A percentile compares a stretch with the other conserved stretches of the same genome.
phyloP scores from a whole-genome alignment of 2,329 filamentous ascomycete species.

The Anthostomella pinea region DNA sequence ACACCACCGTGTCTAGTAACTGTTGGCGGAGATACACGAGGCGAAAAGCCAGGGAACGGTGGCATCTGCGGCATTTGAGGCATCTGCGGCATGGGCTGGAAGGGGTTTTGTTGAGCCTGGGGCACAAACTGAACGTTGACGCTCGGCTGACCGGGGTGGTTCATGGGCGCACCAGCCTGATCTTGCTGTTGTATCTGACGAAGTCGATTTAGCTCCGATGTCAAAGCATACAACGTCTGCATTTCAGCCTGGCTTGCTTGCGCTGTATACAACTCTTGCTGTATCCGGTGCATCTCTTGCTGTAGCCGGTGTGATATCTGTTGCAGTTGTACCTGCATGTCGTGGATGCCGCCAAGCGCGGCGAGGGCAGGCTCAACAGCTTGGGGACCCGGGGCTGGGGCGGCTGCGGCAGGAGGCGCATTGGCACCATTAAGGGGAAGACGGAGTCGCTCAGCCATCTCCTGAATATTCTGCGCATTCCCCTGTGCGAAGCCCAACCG shows the following conservation, averaged over 20 bases:
- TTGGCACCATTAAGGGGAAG: conserved; percentile 35
- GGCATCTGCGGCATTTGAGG: conserved; percentile 4
- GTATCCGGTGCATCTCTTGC: conserved; percentile 66
- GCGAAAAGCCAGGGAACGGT: conserved; percentile 26
- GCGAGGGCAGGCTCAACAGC: conserved; percentile 8
- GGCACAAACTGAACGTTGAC: conserved; percentile 15
- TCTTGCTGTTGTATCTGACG: conserved; percentile 47
- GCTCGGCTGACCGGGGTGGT: conserved; percentile 18
- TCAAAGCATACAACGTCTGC: conserved; percentile 63
- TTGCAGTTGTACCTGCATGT: conserved; percentile 58
- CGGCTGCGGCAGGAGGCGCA: conserved; percentile 13
- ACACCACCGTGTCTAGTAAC: conserved; percentile 48
- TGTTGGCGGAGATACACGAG: conserved; percentile 39
- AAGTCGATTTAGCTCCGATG: conserved; percentile 65
- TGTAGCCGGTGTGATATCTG: conserved; percentile 67
- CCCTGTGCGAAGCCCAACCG: conserved; percentile 74
- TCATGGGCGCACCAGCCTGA: conserved; percentile 12
- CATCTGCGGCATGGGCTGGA: conserved; percentile 19
- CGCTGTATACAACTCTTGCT: conserved; percentile 63
- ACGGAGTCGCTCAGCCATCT: conserved; percentile 64
- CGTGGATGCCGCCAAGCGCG: conserved; percentile 21
- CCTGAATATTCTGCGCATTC: conserved; percentile 59
- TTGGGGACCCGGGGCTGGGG: conserved; percentile 7
- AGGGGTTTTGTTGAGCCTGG: conserved; percentile 13
- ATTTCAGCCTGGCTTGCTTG: conserved; percentile 66